Evolutionary conservation across 2,329 filamentous ascomycete species (phyloP), one percentile per base, ranked within the genome.

Genomic region (Calonectria honghensis): DNA sequence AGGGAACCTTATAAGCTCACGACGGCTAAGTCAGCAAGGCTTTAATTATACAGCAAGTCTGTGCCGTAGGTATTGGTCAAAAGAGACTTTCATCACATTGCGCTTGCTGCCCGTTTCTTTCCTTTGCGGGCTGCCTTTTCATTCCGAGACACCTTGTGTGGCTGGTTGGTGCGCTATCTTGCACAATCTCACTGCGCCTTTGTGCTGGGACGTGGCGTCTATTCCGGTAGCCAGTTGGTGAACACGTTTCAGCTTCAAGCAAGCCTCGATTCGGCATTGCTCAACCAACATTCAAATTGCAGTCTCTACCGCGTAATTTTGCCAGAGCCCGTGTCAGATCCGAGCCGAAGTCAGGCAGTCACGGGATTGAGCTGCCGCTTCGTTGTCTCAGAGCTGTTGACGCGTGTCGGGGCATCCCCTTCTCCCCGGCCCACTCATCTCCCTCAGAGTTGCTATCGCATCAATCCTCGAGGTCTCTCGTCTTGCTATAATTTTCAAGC

Each of bases 201-300:
- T 39, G 57, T 63, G 57, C 35, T 63, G 27, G 57, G 39, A 63
- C 57, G 57, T 63, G 57, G 57, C 57, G 57, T 63, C 35, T 63
- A 61, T 61, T 41, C 20, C n/a, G 39, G 64, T 59, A 61, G 57
- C 50, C 48, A 65, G 39, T 35, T 51, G 41, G 73, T 72, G 35
- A 76, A 76, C 76, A 78, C 76, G 76, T 78, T 75, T 78, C 76
- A 77, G n/a, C 63, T 52, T 24, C 41, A 31, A 51, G 27, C 29
- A 32, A 54, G 61, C 51, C 37, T 31, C 27, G 29, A 35, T 20
- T 13, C n/a, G 7, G 11, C 29, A 51, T 41, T 27, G n/a, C 31
- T 37, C 50, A 61, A 14, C 51, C 51, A 11, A 6, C 61, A 50
- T 65, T 29, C 4, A 20, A 29, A 24, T 35, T 65, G 41, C 61